A percentile compares a stretch with the other conserved stretches of the same genome.
Conservation (phyloP, 768 basidiomycete species). For the Suillus decipiens region DNA sequence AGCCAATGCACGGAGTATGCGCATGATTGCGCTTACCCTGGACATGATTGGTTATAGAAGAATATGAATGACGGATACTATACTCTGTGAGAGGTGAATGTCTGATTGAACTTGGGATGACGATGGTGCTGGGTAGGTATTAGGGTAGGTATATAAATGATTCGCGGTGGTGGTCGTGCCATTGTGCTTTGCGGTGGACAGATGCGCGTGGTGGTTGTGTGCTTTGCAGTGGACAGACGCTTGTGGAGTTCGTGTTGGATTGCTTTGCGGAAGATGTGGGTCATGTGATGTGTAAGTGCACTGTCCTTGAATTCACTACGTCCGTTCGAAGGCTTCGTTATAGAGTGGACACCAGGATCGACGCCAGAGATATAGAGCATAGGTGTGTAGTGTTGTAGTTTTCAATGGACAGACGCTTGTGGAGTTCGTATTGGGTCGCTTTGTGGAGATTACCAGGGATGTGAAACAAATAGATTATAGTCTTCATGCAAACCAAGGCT, state of each 20-base stretch:
- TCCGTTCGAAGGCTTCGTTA: too few species aligned
- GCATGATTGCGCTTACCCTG: neutral
- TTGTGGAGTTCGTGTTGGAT: neutral
- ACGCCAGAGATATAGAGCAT: too few species aligned
- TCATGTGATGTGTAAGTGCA: too few species aligned
- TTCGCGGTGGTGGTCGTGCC: neutral
- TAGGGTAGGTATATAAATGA: neutral
- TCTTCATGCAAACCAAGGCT: too few species aligned
- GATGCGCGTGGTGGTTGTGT: neutral
- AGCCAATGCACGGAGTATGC: neutral
- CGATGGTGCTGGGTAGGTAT: neutral
- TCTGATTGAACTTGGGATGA: neutral
- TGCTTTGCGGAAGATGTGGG: neutral
- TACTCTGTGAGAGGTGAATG: neutral
- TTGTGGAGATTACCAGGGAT: too few species aligned
- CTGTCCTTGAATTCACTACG: too few species aligned
- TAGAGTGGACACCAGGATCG: too few species aligned
- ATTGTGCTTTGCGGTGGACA: neutral
- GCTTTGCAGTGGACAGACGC: too few species aligned
- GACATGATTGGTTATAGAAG: neutral
- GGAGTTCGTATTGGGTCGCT: too few species aligned
- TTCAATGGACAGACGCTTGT: too few species aligned
- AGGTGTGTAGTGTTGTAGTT: too few species aligned
- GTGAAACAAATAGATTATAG: too few species aligned
- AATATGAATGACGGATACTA: neutral